Percentiles rank a stretch among this genome's conserved stretches.
Evolutionary conservation across 768 basidiomycete species (phyloP).

Genomic region (Cantharellus cinnabarinus): DNA sequence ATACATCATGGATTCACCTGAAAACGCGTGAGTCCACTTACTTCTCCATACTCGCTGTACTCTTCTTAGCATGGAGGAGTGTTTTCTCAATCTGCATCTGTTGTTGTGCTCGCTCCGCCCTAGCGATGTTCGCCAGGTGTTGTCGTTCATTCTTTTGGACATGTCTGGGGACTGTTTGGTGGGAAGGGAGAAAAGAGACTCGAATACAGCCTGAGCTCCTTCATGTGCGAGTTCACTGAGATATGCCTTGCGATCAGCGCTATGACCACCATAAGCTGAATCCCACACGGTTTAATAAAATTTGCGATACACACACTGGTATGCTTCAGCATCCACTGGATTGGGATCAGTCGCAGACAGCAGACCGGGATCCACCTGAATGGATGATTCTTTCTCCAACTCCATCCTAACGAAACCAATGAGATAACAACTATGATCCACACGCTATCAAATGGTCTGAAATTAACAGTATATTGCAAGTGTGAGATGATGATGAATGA

Average conservation of each 20-base stretch:
- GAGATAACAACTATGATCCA: too few relatives aligned
- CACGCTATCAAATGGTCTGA: too few relatives aligned
- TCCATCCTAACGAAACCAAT: too few relatives aligned
- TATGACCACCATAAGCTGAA: too few relatives aligned
- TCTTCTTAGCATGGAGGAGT: conserved; percentile 51
- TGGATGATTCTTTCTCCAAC: conserved; percentile 60
- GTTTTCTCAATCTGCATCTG: conserved; percentile 46
- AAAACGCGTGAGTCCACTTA: conserved; percentile 1
- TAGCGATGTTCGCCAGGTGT: too few relatives aligned
- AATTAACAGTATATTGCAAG: too few relatives aligned
- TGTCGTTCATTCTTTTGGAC: conserved; percentile 41
- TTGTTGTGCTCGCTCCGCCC: too few relatives aligned
- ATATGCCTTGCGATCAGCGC: too few relatives aligned
- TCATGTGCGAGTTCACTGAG: too few relatives aligned
- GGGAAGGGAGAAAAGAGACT: conserved; percentile 29
- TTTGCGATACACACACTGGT: conserved; percentile 29
- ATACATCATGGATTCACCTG: not conserved
- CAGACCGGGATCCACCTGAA: conserved; percentile 64
- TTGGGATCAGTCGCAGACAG: conserved; percentile 77
- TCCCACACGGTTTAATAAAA: too few relatives aligned
- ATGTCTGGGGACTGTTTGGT: conserved; percentile 57
- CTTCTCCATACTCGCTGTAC: conserved; percentile 84
- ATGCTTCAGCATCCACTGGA: conserved; percentile 64
- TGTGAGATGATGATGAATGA: too few relatives aligned
- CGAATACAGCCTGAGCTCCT: too few relatives aligned